Percentiles rank a stretch among this genome's conserved stretches.
phyloP scores from a whole-genome alignment of 192 early-diverging fungal species.

The Helicostylum pulchrum region DNA sequence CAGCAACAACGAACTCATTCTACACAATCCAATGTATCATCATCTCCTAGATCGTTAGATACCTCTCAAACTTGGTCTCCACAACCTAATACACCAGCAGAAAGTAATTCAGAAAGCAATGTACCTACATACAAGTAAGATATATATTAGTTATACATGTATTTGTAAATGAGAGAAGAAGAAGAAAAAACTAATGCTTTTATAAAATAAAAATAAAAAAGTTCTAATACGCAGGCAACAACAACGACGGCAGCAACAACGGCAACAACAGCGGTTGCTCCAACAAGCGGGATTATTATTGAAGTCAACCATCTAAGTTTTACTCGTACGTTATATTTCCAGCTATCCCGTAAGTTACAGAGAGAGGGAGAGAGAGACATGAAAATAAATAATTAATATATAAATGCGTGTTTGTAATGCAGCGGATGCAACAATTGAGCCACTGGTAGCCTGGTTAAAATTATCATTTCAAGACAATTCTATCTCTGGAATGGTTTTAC shows the following conservation, averaged over 20 bases:
- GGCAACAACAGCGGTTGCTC: neutral
- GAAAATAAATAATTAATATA: neutral
- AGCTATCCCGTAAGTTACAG: conserved; percentile 29
- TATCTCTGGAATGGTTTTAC: conserved; percentile 40
- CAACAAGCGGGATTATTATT: conserved; percentile 24
- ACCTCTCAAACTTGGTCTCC: neutral
- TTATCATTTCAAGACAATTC: conserved; percentile 33
- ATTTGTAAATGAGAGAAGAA: neutral
- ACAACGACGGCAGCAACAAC: conserved; percentile 15
- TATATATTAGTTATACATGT: neutral
- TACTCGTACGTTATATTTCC: conserved; percentile 32
- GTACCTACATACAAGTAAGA: neutral
- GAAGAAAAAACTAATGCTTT: neutral
- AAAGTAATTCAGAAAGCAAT: neutral
- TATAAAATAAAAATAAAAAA: neutral
- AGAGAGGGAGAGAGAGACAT: too few relatives aligned
- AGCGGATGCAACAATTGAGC: conserved; percentile 41
- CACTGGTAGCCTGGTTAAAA: conserved; percentile 35
- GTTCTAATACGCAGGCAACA: neutral
- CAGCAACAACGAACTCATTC: conserved; percentile 1
- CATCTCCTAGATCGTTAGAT: neutral
- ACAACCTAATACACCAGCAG: neutral
- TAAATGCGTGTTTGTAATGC: neutral
- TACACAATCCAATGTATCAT: neutral
- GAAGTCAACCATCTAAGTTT: conserved; percentile 34